These are phyloP conservation scores for Trichoderma parareesei DNA, from an alignment of 495 filamentous ascomycete genomes.

Conservation along the genomic window DNA sequence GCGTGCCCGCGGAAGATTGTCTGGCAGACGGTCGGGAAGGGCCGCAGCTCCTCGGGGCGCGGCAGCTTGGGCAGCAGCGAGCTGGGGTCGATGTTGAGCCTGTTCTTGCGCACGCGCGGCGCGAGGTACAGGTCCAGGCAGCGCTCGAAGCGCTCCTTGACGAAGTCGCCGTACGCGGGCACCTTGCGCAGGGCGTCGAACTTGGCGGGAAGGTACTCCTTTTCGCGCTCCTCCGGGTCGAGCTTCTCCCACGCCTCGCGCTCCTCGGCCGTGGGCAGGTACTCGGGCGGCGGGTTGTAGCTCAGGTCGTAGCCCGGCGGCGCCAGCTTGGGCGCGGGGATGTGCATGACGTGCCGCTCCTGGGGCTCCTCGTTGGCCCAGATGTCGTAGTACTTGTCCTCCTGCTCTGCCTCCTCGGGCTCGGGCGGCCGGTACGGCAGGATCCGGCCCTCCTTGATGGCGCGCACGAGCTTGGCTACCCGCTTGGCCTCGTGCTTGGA, in stretches of 20 bases:
- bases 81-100: slow-evolving; percentile 93
- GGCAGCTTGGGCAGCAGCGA: slow-evolving; percentile 90
- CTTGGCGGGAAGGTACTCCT: slow-evolving; percentile 75
- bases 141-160: slow-evolving; percentile 93
- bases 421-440: slow-evolving; percentile 80
- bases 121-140: slow-evolving; percentile 94
- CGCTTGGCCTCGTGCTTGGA: slow-evolving; percentile 98
- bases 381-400: slow-evolving; percentile 70
- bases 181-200: slow-evolving; percentile 80
- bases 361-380: slow-evolving; percentile 86
- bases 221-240: slow-evolving; percentile 85
- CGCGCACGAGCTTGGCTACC: slow-evolving; percentile 95
- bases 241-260: slow-evolving; percentile 79
- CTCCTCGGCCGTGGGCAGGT: slow-evolving; percentile 78
- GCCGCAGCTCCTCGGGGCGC: slow-evolving; percentile 84
- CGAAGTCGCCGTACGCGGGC: slow-evolving; percentile 80
- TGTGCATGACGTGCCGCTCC: slow-evolving; percentile 84
- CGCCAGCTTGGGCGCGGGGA: slow-evolving; percentile 91
- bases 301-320: slow-evolving; percentile 91
- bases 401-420: slow-evolving; percentile 58
- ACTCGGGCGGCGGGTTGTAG: slow-evolving; percentile 95
- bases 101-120: slow-evolving; percentile 82
- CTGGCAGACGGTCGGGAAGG: slow-evolving; percentile 83
- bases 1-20: slow-evolving; percentile 81
- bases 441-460: slow-evolving; percentile 89